Evolutionary conservation across 2,329 filamentous ascomycete genomes (phyloP).

Genomic region (Dactylellina drechsleri): DNA sequence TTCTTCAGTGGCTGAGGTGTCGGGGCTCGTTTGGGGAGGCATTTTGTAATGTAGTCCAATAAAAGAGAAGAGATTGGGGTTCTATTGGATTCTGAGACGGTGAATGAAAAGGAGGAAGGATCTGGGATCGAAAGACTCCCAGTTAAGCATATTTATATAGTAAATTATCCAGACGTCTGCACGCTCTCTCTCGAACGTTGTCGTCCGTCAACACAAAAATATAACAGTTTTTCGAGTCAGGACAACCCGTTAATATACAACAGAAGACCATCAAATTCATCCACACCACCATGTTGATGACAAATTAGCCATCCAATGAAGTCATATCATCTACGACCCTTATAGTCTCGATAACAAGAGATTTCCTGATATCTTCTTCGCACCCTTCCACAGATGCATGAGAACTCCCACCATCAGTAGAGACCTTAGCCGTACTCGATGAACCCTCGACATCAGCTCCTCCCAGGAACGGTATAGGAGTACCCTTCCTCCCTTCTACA

Average conservation of each 20-base stretch:
- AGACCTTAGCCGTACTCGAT: neutral
- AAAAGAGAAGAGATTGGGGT: no score
- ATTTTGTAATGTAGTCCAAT: no score
- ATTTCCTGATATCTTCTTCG: neutral
- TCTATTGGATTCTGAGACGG: no score
- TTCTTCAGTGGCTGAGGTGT: conserved; percentile 4
- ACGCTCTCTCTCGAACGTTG: no score
- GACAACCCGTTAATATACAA: neutral
- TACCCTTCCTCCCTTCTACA: conserved; percentile 45
- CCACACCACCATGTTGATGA: neutral
- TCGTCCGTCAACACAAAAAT: no score
- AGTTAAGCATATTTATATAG: no score
- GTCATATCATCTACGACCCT: conserved; percentile 7
- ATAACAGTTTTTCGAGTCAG: no score
- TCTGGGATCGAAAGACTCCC: no score
- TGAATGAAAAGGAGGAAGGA: no score
- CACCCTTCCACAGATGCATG: neutral
- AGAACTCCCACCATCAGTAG: neutral
- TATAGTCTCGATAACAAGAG: conserved; percentile 28
- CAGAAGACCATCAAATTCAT: neutral
- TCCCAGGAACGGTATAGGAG: conserved; percentile 45
- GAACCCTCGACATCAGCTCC: conserved; percentile 21
- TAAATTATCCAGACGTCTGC: no score
- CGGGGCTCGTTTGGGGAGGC: no score
- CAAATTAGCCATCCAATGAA: neutral